These are phyloP conservation scores for Helicocarpus griseus DNA, from an alignment of 2,329 filamentous ascomycete species.

Conservation along the genomic window DNA sequence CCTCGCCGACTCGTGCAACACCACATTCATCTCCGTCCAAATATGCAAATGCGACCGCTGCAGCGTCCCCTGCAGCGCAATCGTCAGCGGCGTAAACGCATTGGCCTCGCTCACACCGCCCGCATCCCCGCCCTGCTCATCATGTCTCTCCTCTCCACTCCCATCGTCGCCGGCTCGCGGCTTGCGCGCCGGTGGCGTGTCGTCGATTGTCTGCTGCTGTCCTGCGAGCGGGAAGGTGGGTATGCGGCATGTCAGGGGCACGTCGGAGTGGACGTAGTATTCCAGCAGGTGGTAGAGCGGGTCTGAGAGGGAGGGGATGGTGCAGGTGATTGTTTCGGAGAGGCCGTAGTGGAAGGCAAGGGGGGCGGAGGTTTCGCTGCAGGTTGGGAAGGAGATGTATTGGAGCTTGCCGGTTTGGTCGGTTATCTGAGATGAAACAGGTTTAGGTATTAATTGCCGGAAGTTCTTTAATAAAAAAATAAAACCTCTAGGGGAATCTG, in stretches of 20 bases:
- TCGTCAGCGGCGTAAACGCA: slow-evolving; percentile 68
- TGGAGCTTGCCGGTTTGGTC: slow-evolving; percentile 71
- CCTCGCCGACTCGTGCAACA: slow-evolving; percentile 53
- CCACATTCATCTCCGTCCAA: slow-evolving; percentile 77
- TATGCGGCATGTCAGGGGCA: slow-evolving; percentile 81
- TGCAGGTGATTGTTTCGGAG: slow-evolving; percentile 49
- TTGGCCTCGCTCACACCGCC: slow-evolving; percentile 30
- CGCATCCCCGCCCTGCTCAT: slow-evolving; percentile 11
- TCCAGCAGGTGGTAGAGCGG: slow-evolving; percentile 49
- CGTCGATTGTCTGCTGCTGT: background rate
- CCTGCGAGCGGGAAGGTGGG: slow-evolving; percentile 59
- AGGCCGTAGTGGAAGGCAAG: slow-evolving; percentile 81
- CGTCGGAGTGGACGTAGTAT: slow-evolving; percentile 97
- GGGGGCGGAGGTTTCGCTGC: slow-evolving; percentile 75
- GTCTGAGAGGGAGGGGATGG: slow-evolving; percentile 43
- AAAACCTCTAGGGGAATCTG: too few species aligned
- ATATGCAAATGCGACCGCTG: slow-evolving; percentile 87
- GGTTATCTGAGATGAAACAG: too few species aligned
- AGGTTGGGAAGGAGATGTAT: slow-evolving; percentile 84
- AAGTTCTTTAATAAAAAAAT: too few species aligned
- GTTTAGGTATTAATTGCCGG: too few species aligned
- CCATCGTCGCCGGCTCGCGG: slow-evolving; percentile 25
- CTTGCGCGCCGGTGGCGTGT: slow-evolving; percentile 3
- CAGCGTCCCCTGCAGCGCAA: slow-evolving; percentile 80
- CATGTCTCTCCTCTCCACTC: slow-evolving; percentile 3